Evolutionary conservation across 176 grass and related monocot species (phyloP).

Genomic region (Ananas comosus): DNA sequence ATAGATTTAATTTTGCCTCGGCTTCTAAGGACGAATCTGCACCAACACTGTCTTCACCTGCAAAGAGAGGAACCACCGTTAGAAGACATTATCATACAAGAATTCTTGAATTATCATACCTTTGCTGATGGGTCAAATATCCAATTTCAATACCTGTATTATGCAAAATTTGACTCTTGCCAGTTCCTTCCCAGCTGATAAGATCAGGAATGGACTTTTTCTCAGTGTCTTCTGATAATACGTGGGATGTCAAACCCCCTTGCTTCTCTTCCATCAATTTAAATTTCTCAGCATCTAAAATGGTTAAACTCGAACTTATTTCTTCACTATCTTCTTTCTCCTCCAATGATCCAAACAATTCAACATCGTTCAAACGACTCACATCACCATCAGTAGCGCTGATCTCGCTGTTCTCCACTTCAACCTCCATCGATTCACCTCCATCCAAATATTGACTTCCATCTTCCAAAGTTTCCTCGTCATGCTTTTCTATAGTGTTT

Average conservation of each 20-base stretch:
- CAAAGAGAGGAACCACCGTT: slow-evolving; percentile 17
- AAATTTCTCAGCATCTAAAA: slow-evolving; percentile 2
- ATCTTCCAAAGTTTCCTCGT: slow-evolving; percentile 41
- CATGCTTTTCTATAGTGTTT: slow-evolving; percentile 26
- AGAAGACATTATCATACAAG: background rate
- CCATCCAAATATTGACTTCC: slow-evolving; percentile 69
- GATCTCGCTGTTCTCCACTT: slow-evolving; percentile 68
- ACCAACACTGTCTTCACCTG: slow-evolving; percentile 43
- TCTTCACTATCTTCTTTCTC: slow-evolving; percentile 33
- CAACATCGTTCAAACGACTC: slow-evolving; percentile 35
- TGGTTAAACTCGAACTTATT: background rate
- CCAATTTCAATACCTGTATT: slow-evolving; percentile 4
- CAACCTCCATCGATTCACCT: slow-evolving; percentile 63
- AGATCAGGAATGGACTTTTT: slow-evolving; percentile 16
- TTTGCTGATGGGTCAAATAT: background rate
- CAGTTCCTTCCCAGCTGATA: slow-evolving; percentile 57
- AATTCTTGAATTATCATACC: background rate
- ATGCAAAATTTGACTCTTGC: slow-evolving; percentile 15
- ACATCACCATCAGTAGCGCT: slow-evolving; percentile 39
- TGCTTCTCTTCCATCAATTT: background rate
- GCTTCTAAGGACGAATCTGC: slow-evolving; percentile 22
- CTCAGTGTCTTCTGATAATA: background rate
- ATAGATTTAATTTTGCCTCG: slow-evolving; percentile 21
- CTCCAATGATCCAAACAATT: slow-evolving; percentile 37
- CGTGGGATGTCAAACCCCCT: background rate